Conservation (phyloP, 805 yeast species). For the Saccharomycopsis oosterbeekiorum region DNA sequence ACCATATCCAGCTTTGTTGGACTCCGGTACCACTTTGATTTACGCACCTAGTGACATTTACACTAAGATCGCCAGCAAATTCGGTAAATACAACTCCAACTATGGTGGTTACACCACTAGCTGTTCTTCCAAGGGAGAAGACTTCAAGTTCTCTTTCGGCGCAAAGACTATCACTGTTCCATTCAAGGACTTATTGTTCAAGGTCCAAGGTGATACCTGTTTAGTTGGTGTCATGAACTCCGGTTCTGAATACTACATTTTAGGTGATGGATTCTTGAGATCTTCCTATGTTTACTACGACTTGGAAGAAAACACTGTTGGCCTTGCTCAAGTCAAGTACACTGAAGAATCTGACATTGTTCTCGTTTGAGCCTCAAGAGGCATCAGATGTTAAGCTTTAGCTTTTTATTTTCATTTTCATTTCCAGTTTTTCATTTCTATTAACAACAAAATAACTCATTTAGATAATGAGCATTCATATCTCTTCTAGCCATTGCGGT, state of each 20-base stretch:
- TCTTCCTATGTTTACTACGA: constrained; percentile 47
- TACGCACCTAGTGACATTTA: constrained; percentile 34
- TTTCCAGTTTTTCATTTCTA: not conserved
- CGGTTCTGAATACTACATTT: constrained; percentile 29
- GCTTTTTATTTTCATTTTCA: not conserved
- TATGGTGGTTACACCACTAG: constrained; percentile 36
- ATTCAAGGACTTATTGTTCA: constrained; percentile 26
- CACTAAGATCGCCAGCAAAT: constrained; percentile 19
- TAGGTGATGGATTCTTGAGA: constrained; percentile 49
- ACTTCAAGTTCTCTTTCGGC: constrained; percentile 43
- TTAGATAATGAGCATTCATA: not conserved
- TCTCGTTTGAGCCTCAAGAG: constrained; percentile 28
- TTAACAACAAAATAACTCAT: not conserved
- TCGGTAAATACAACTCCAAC: constrained; percentile 27
- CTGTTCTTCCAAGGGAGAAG: constrained; percentile 32
- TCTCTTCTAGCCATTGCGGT: not conserved
- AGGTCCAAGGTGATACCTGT: constrained; percentile 26
- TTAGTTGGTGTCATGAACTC: constrained; percentile 33
- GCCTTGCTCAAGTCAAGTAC: constrained; percentile 37
- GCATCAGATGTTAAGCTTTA: constrained; percentile 18
- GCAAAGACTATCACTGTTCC: constrained; percentile 51
- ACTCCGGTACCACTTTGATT: constrained; percentile 49
- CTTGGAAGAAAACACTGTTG: constrained; percentile 34
- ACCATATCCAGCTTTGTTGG: constrained; percentile 35
- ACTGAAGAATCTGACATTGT: constrained; percentile 20